Evolutionary conservation across 129 eudicot species (phyloP), one percentile per base, ranked within the genome.

Genomic region (Arctium minus): DNA sequence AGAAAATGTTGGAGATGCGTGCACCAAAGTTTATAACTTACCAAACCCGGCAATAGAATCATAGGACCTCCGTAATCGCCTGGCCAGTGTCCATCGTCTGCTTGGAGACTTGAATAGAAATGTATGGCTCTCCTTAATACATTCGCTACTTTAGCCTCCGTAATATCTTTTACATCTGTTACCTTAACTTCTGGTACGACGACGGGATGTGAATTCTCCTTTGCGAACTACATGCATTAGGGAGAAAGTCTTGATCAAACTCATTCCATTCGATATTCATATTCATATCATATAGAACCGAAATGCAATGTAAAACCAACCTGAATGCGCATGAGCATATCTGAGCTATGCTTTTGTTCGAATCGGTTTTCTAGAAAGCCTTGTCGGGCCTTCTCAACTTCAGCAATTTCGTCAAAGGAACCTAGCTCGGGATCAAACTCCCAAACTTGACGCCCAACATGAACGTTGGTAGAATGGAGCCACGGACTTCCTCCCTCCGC

Each of bases 61-160:
- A 85, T 6, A 75, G 88, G 88, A 44, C 88, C 85, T 4, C 78
- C 88, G 42, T 75, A 85, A 56, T 85, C 88, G 38, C 74, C 82
- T 30, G 88, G 88, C 88, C 88, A 85, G 3, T 85, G 88, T 18
- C 88, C 88, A 80, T 85, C 88, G 5, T 80, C 46, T 15, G 88
- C 88, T 42, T 85, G 88, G 2, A 85, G 67, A 8, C 78, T 80
- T 27, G 85, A 75, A 81, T 74, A 76, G 68, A 80, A 85, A 37
- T 79, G 38, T 32, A 85, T 10, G 7, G 74, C 88, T 48, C 70
- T 75, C 42, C 69, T 74, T 31, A 85, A 53, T 64, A 81, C 39
- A 6, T 1, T 65, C 10, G 31, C 69, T 27, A 85, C 88, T 46
- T 3, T 38, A 15, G 76, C 88, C n/a, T 62, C 79, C 1, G 13